These are phyloP conservation scores for Trichosporon asahii DNA, from an alignment of 1,284 basidiomycete species.

Conservation along the genomic window DNA sequence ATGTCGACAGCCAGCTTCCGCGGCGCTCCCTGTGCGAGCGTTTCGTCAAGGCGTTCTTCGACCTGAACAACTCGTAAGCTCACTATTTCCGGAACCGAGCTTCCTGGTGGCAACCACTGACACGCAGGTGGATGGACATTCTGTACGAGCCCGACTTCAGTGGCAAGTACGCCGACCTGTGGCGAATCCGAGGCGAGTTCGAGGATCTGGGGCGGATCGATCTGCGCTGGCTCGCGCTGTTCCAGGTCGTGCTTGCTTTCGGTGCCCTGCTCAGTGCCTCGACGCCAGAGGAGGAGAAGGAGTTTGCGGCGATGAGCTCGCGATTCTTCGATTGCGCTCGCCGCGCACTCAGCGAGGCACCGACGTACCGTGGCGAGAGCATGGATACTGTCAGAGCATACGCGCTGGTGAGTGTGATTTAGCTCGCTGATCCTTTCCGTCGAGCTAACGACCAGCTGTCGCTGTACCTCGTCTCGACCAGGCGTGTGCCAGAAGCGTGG, in stretches of 20 bases:
- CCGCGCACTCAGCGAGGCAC: conserved; percentile 29
- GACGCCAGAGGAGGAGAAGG: conserved; percentile 13
- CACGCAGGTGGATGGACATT: conserved; percentile 32
- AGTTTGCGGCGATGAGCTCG: conserved; percentile 28
- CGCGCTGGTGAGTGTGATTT: conserved; percentile 27
- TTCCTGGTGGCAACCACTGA: background rate
- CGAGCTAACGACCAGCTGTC: conserved; percentile 27
- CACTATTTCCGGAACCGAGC: background rate
- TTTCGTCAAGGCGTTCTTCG: conserved; percentile 31
- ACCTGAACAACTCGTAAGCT: conserved; percentile 30
- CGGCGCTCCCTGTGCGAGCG: conserved; percentile 27
- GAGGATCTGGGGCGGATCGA: conserved; percentile 33
- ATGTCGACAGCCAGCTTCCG: conserved; percentile 29
- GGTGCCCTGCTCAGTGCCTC: conserved; percentile 33
- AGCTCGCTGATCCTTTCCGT: no score
- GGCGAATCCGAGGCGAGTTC: conserved; percentile 27
- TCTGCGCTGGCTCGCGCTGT: conserved; percentile 35
- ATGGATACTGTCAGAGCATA: conserved; percentile 37
- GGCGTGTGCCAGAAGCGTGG: conserved; percentile 38
- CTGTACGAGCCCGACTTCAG: conserved; percentile 35
- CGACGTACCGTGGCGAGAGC: conserved; percentile 33
- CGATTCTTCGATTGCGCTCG: conserved; percentile 31
- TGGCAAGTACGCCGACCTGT: conserved; percentile 29
- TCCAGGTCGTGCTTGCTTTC: conserved; percentile 36
- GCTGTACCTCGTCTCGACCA: conserved; percentile 29